These are phyloP conservation scores for Podospora pseudoanserina DNA, from an alignment of 495 filamentous ascomycete species.

Conservation along the genomic window DNA sequence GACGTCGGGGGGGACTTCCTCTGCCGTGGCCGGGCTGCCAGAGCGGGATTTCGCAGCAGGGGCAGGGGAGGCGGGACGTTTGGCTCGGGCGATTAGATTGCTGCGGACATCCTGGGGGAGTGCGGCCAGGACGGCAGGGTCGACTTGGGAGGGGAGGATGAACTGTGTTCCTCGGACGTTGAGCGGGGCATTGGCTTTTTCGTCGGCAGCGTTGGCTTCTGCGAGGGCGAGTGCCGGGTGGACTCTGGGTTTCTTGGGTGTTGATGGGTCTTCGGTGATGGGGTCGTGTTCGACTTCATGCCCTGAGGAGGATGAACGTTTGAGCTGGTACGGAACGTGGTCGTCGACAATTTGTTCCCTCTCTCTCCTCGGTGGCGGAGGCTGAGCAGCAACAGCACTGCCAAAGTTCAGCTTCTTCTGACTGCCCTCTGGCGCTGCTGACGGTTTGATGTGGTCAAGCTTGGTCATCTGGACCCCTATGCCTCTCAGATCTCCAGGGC, in stretches of 20 bases:
- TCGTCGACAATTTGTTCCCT: slow-evolving; percentile 30
- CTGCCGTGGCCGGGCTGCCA: slow-evolving; percentile 39
- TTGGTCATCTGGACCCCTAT: slow-evolving; percentile 90
- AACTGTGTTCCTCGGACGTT: slow-evolving; percentile 86
- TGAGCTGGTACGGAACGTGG: slow-evolving; percentile 15
- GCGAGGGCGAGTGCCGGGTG: slow-evolving; percentile 56
- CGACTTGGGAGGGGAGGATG: slow-evolving; percentile 74
- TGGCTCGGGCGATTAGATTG: slow-evolving; percentile 51
- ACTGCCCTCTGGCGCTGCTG: slow-evolving; percentile 44
- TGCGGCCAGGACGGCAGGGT: slow-evolving; percentile 70
- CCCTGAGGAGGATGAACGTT: background rate
- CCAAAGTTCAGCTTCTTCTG: slow-evolving; percentile 31
- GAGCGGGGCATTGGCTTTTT: slow-evolving; percentile 58
- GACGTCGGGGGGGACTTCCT: slow-evolving; percentile 50
- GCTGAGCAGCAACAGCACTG: slow-evolving; percentile 13
- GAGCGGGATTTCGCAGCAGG: slow-evolving; percentile 27
- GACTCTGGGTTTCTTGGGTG: slow-evolving; percentile 60
- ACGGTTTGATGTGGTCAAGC: slow-evolving; percentile 68
- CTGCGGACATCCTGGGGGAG: slow-evolving; percentile 75
- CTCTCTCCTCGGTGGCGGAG: slow-evolving; percentile 30
- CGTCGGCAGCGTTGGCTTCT: slow-evolving; percentile 53
- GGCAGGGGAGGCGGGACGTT: slow-evolving; percentile 26
- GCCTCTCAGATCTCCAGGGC: slow-evolving; percentile 84
- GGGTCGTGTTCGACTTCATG: slow-evolving; percentile 42
- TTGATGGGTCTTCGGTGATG: slow-evolving; percentile 48